These are phyloP conservation scores for Tolypocladium cylindrosporum DNA, from an alignment of 2,329 filamentous ascomycete genomes.

Conservation along the genomic window DNA sequence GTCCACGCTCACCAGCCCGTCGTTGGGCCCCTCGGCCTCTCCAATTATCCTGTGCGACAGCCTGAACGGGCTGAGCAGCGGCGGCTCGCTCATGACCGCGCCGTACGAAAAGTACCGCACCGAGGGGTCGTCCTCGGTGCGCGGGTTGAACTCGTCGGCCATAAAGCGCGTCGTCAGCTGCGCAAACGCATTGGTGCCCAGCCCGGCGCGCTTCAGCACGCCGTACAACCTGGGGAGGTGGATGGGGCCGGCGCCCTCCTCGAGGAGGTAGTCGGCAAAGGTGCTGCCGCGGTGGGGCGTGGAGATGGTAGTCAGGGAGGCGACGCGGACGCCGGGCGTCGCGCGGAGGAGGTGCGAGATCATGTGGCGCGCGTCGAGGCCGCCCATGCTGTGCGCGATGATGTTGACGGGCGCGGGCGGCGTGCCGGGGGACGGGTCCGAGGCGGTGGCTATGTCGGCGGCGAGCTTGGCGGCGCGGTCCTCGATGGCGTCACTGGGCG, in stretches of 20 bases:
- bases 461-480: slow-evolving; percentile 49
- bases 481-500: slow-evolving; percentile 50
- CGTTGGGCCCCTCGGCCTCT: slow-evolving; percentile 47
- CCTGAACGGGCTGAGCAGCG: slow-evolving; percentile 55
- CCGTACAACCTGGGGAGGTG: slow-evolving; percentile 46
- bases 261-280: slow-evolving; percentile 44
- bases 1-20: slow-evolving; percentile 56
- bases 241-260: slow-evolving; percentile 28
- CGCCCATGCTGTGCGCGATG: slow-evolving; percentile 60
- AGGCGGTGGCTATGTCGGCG: slow-evolving; percentile 34
- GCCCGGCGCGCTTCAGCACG: slow-evolving; percentile 37
- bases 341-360: slow-evolving; percentile 43
- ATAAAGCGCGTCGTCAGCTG: slow-evolving; percentile 53
- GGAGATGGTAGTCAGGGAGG: slow-evolving; percentile 43
- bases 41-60: slow-evolving; percentile 40
- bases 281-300: slow-evolving; percentile 45
- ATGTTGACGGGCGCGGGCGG: slow-evolving; percentile 58
- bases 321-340: slow-evolving; percentile 28
- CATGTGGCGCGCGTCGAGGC: slow-evolving; percentile 56
- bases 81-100: slow-evolving; percentile 35
- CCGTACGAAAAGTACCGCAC: slow-evolving; percentile 56
- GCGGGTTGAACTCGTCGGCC: slow-evolving; percentile 47
- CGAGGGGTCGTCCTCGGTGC: slow-evolving; percentile 38
- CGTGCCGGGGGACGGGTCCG: background rate
- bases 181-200: slow-evolving; percentile 49